Base-by-base conservation (phyloP, 2,329 filamentous ascomycete genomes). In the Beauveria sp. region DNA sequence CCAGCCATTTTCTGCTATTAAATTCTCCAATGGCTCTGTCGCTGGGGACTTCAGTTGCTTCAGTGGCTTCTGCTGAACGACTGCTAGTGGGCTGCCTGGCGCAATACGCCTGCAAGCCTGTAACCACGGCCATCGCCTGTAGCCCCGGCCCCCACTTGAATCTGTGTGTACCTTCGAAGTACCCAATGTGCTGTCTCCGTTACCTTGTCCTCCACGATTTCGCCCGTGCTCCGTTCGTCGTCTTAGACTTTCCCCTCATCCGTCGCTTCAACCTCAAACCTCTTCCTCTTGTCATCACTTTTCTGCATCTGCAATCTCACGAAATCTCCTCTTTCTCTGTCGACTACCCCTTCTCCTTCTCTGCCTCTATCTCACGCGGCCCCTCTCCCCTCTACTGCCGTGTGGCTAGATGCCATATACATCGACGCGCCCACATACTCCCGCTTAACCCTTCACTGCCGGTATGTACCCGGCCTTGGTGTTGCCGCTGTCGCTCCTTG, bases 211-310 rank as follows among this genome's bases (percentile, higher is more conserved):
- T 60, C 40, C 26, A 28, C 20, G 24, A 41, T 26, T 59, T 5
- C 26, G 48, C 37, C 56, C 47, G 56, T 48, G 10, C 30, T 52
- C 20, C 41, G 41, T 54, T 30, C 50, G 51, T 55, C 56, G 24
- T 24, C 26, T 59, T 59, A 12, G 47, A 54, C 28, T 46, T 60
- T 60, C 58, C 58, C 58, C 58, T 60, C 58, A 60, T 55, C 22
- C 41, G 41, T 30, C 43, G 26, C 41, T 55, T 48, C 24, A 40
- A 20, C 28, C 10, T 54, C 12, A 8, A 59, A 52, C 57, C 26
- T 55, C n/a, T 48, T 54, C 50, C 30, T 60, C 58, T 54, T 41
- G 20, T 37, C 22, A 54, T 37, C 51, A 40, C 30, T 60, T 20
- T 28, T 46, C 5, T 22, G 2, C 18, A 6, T n/a, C 16, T 26